Evolutionary conservation across 106 monocot genomes (phyloP), one percentile per base, ranked within the genome.

Genomic region (Dioscorea zingiberensis): DNA sequence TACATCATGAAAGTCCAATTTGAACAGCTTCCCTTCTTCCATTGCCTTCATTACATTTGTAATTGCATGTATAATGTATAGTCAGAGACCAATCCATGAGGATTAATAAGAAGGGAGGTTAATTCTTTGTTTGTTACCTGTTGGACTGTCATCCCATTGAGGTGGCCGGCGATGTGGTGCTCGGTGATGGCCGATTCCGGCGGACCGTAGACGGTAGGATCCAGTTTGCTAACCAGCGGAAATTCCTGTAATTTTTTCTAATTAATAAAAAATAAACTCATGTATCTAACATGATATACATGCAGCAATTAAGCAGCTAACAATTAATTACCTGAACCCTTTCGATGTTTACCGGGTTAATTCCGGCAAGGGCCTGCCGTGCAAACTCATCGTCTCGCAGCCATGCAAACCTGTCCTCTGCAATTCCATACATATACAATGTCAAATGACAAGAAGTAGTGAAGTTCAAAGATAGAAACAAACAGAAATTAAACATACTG

Each of bases 351-450:
- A 78, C 78, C 3, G 94, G 94, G 68, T 95, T 87, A 66, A 95
- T 81, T 13, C 94, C 94, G 4, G 91, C 91, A 0, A 95, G 26
- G 2, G 66, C 67, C 46, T 95, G 94, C 5, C 94, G 80, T 18
- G 81, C 90, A 32, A 95, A 88, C 64, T 95, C 94, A 54, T 91
- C 85, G 22, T 95, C 94, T 2, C 91, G 82, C 17, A 88, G 48
- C 94, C 94, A 95, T 12, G 91, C 82, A 30, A 87, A 95, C 30
- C 78, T 84, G 73, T 95, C 94, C 81, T 77, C 91, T 95, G 78
- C 55, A 76, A 27, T 4, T 21, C n/a, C n/a, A 38, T 10, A 0
- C 38, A 38, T 38, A 8, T 38, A 25, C 45, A 51, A 55, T 10
- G 10, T 10, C 38, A 38, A 38, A 38, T 38, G 6, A 38, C 38